Evolutionary conservation across 306 rosid genomes (phyloP), one percentile per base, ranked within the genome.

Genomic region (Prinsepia uniflora): DNA sequence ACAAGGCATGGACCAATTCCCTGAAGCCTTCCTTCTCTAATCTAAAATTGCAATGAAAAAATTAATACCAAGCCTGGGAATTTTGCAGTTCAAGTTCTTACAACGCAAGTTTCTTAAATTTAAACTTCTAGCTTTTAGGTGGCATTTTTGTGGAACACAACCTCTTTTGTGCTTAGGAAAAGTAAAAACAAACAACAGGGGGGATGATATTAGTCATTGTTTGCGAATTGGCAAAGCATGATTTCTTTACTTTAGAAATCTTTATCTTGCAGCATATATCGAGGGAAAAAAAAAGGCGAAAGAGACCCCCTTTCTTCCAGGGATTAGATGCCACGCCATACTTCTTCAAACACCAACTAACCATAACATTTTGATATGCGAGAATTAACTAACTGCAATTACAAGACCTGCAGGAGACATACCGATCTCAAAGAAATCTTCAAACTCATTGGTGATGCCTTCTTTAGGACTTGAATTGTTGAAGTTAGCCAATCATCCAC

Each of bases 1-100:
- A 87, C 80, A 74, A 94, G 96, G 84, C 97, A 91, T 65, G 81
- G 90, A 53, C 97, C 99, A 69, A 91, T 65, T 39, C 97, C 95
- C 76, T 79, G 83, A 65, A 91, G 88, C 76, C 92, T 84, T 71
- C 85, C 91, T 87, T 94, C 87, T 82, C 99, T 84, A 43, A 94
- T 83, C 75, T 70, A 57, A 22, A 70, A 44, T 44, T 17, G 46
- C 88, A 71, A 83, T 72, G 12, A 72, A 81, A 3, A 61, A 58
- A 45, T 90, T 87, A 75, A 75, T 83, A n/a, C 83, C 73, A 78
- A 74, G 84, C 78, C 80, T 41, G 86, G 8, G 82, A 86, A 67
- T 41, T 80, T 82, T n/a, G 90, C 82, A 78, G 15, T 80, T 78
- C 96, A 92, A 81, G 17, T 18, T 24, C 57, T 20, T 65, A 30